Evolutionary conservation across 2,329 filamentous ascomycete genomes (phyloP).

Genomic region (Diaporthe destruens): DNA sequence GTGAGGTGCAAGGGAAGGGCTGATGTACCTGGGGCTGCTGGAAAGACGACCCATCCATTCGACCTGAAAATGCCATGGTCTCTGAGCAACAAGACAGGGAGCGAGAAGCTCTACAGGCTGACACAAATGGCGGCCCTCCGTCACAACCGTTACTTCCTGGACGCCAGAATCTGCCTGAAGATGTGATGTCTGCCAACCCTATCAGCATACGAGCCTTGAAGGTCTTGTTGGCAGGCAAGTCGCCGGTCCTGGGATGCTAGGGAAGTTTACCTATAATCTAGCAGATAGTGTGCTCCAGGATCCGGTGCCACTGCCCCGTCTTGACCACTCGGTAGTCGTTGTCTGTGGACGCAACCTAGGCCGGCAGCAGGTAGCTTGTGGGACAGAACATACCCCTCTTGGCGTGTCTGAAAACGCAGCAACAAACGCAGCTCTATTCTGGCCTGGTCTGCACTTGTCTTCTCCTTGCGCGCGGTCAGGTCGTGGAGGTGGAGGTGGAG

Average conservation of each 20-base stretch:
- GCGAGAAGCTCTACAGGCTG: background rate
- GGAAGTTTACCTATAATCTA: background rate
- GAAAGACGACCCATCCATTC: conserved; percentile 46
- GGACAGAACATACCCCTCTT: conserved; percentile 8
- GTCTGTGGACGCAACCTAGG: conserved; percentile 18
- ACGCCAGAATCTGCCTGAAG: background rate
- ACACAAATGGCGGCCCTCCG: conserved; percentile 11
- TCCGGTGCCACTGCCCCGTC: background rate
- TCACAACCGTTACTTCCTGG: background rate
- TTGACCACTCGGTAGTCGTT: conserved; percentile 6
- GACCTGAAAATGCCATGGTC: conserved; percentile 49
- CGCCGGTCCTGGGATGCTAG: background rate
- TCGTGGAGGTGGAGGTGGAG: background rate
- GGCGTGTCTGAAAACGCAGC: conserved; percentile 38
- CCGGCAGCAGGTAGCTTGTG: conserved; percentile 17
- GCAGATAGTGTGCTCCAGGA: background rate
- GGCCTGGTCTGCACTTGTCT: conserved; percentile 1
- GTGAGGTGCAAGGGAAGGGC: background rate
- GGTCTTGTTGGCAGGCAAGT: background rate
- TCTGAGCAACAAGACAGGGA: background rate
- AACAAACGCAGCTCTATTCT: conserved; percentile 3
- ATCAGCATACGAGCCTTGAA: background rate
- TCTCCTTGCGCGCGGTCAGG: background rate
- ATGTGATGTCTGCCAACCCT: background rate
- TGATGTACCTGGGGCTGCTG: conserved; percentile 52